Percentiles rank a stretch among this genome's conserved stretches.
Evolutionary conservation across 2,329 filamentous ascomycete genomes (phyloP).

Genomic region (Fusarium virguliforme): DNA sequence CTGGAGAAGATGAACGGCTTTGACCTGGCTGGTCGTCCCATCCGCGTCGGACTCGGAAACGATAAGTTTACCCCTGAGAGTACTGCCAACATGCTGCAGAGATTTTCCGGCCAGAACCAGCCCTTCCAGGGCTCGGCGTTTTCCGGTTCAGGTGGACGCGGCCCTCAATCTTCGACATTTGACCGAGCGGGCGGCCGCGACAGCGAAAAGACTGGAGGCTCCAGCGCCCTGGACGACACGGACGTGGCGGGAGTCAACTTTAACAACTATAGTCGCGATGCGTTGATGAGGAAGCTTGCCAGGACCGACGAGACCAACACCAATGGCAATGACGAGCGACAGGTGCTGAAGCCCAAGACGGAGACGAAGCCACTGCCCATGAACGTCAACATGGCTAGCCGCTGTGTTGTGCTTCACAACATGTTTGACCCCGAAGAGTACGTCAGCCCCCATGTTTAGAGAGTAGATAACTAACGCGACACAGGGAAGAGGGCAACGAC

Average conservation of each 20-base stretch:
- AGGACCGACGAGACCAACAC: slow-evolving; percentile 87
- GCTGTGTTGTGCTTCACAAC: slow-evolving; percentile 94
- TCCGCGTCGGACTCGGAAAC: slow-evolving; percentile 98
- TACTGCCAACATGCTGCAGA: slow-evolving; percentile 91
- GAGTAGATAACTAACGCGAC: slow-evolving; percentile 54
- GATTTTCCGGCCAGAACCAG: slow-evolving; percentile 86
- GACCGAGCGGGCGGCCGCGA: slow-evolving; percentile 92
- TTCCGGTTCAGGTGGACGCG: slow-evolving; percentile 90
- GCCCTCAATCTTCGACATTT: slow-evolving; percentile 87
- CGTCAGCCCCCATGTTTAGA: slow-evolving; percentile 58
- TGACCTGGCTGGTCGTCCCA: slow-evolving; percentile 95
- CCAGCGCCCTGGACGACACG: slow-evolving; percentile 95
- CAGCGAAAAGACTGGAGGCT: slow-evolving; percentile 90
- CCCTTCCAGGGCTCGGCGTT: slow-evolving; percentile 92
- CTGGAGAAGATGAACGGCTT: slow-evolving; percentile 99
- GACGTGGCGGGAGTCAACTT: slow-evolving; percentile 99
- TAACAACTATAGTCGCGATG: slow-evolving; percentile 99
- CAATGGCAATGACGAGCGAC: slow-evolving; percentile 77
- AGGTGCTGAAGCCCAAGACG: slow-evolving; percentile 83
- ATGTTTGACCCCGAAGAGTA: slow-evolving; percentile 96
- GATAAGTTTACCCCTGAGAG: slow-evolving; percentile 99
- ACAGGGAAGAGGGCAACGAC: slow-evolving; percentile 85
- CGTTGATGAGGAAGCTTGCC: slow-evolving; percentile 98
- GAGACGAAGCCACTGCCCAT: slow-evolving; percentile 85
- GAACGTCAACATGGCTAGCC: slow-evolving; percentile 91